Evolutionary conservation across 495 filamentous ascomycete species (phyloP), one percentile per base, ranked within the genome.

Genomic region (Penicillium steckii): DNA sequence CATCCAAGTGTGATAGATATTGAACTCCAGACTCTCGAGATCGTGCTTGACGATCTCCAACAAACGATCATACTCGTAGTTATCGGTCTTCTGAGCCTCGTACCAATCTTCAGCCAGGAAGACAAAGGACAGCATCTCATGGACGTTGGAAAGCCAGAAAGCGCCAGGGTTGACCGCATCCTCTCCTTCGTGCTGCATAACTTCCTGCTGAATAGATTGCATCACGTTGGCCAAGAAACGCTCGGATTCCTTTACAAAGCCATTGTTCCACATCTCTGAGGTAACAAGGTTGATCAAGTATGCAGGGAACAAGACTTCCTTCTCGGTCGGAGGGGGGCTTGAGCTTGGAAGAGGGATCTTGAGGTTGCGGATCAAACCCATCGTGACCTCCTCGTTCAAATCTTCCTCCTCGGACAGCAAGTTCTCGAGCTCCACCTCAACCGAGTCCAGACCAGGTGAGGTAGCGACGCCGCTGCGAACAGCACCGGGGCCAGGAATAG

Each of bases 1-100:
- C 94, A 99, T 99, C 94, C 94, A 99, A 9, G 94, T 99, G 72
- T 99, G 95, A 71, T 99, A 99, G 66, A 99, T 97, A 76, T 99
- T 99, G 81, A 99, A 99, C 72, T 99, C 94, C 38, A 99, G 76
- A 70, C 90, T 96, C 75, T 99, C 94, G 44, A 99, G 78, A 60
- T 99, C 94, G 61, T 97, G 94, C 80, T 99, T 99, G 55, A 97
- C 94, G 64, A 99, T 97, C 66, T 99, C 94, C 62, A 99, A 73
- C 26, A 99, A 79, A 55, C 95, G 88, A 73, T 99, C 95, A 59
- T 99, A 99, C 74, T 97, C 94, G 69, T 93, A 96, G 62, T 99
- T 96, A 66, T 97, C 95, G 42, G 91, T 95, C 80, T 99, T 99
- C 68, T 99, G 94, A 23, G 91, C 88, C 76, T 97, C 94, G 59